Evolutionary conservation across 2,329 filamentous ascomycete species (phyloP).

Genomic region (Diaporthe sp.): DNA sequence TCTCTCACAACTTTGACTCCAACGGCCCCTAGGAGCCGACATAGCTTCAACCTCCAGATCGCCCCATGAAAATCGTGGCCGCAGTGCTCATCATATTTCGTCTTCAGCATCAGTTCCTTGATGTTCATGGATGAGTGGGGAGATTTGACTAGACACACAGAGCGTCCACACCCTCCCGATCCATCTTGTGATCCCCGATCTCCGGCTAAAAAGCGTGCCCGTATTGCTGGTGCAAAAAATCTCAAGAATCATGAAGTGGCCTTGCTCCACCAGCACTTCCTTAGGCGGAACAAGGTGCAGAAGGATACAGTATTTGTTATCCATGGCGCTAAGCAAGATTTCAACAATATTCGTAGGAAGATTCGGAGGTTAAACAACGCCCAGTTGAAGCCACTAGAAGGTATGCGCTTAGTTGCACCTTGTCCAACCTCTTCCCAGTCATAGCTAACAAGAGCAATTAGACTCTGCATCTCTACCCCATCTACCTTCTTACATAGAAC

Average conservation of each 20-base stretch:
- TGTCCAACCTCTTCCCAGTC: too few species aligned
- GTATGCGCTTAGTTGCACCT: not conserved
- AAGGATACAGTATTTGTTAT: not conserved
- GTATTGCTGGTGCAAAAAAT: not conserved
- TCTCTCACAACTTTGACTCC: too few species aligned
- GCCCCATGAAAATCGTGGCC: too few species aligned
- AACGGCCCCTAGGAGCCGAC: too few species aligned
- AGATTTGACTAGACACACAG: not conserved
- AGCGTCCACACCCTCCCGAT: not conserved
- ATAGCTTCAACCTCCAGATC: too few species aligned
- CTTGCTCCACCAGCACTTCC: not conserved
- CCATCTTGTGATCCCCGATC: not conserved
- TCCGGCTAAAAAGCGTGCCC: not conserved
- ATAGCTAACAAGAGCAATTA: not conserved
- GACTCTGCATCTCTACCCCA: not conserved
- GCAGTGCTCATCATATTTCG: too few species aligned
- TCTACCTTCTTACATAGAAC: not conserved
- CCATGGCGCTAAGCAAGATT: not conserved
- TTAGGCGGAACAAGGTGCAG: not conserved
- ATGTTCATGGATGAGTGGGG: not conserved
- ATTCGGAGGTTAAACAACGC: not conserved
- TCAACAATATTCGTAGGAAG: not conserved
- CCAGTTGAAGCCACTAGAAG: not conserved
- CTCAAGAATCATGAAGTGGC: not conserved
- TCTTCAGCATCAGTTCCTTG: too few species aligned